Conservation (phyloP, 2,329 filamentous ascomycete species). For the Microsporum ferrugineum region DNA sequence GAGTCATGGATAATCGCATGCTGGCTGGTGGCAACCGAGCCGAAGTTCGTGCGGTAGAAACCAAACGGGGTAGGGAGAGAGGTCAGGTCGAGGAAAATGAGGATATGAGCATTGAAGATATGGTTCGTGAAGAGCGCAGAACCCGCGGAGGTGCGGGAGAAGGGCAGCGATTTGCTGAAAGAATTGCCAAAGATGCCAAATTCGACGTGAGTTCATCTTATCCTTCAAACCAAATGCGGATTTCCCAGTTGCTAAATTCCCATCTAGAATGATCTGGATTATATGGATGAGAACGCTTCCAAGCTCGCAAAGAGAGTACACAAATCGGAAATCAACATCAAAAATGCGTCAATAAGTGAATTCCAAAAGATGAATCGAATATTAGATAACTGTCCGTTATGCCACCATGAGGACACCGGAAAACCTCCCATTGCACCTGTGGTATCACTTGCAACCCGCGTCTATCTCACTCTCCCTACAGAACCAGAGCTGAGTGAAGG, state of each 20-base stretch:
- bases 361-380: constrained; percentile 82
- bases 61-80: constrained; percentile 70
- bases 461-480: constrained; percentile 78
- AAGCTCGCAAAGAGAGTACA: constrained; percentile 80
- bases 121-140: constrained; percentile 87
- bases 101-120: constrained; percentile 92
- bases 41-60: constrained; percentile 69
- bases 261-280: constrained; percentile 67
- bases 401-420: constrained; percentile 75
- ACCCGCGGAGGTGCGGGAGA: constrained; percentile 69
- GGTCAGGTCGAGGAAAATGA: constrained; percentile 82
- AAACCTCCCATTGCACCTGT: constrained; percentile 73
- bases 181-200: constrained; percentile 84
- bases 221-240: not conserved
- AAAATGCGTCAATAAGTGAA: constrained; percentile 74
- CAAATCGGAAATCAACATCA: constrained; percentile 76
- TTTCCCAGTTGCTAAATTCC: not conserved
- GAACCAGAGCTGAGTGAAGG: constrained; percentile 77
- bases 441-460: constrained; percentile 72
- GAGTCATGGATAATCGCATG: constrained; percentile 80
- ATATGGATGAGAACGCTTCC: constrained; percentile 91
- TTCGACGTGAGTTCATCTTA: constrained; percentile 49
- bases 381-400: constrained; percentile 78
- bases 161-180: constrained; percentile 70
- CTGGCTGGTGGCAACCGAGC: constrained; percentile 61